Evolutionary conservation across 805 yeast species (phyloP).

Genomic region (Kuraishia floccosa): DNA sequence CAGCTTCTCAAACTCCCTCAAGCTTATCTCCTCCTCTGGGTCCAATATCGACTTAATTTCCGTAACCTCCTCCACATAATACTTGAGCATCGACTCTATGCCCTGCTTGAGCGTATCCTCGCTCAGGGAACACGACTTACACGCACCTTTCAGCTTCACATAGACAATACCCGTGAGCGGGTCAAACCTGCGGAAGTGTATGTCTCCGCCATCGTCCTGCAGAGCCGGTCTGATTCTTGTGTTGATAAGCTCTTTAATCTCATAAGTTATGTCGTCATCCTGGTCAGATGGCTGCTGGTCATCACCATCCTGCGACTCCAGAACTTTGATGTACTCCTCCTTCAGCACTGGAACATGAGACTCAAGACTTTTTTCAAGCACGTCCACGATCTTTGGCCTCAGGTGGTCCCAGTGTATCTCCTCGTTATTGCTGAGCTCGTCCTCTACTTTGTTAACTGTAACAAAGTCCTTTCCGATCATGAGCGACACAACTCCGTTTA

Average conservation of each 20-base stretch:
- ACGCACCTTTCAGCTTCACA: constrained; percentile 55
- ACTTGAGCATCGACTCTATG: constrained; percentile 59
- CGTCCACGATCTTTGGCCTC: constrained; percentile 13
- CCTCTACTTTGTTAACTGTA: constrained; percentile 49
- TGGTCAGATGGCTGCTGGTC: constrained; percentile 31
- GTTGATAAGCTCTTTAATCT: constrained; percentile 59
- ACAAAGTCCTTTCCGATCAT: constrained; percentile 69
- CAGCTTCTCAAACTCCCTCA: constrained; percentile 75
- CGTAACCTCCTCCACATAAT: constrained; percentile 58
- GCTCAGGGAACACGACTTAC: constrained; percentile 61
- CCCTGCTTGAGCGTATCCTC: constrained; percentile 59
- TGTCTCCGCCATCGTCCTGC: constrained; percentile 70
- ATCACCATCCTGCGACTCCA: neutral
- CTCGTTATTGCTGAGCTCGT: constrained; percentile 17
- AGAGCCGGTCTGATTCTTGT: constrained; percentile 65
- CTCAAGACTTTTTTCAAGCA: constrained; percentile 13
- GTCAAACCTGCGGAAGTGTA: constrained; percentile 53
- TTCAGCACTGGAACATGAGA: constrained; percentile 5
- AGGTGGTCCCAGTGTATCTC: constrained; percentile 19
- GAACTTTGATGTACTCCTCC: constrained; percentile 16
- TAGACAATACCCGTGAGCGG: constrained; percentile 43
- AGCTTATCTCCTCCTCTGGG: constrained; percentile 43
- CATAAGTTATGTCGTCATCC: constrained; percentile 54
- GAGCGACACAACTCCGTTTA: constrained; percentile 56
- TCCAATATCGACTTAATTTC: constrained; percentile 31